These are phyloP conservation scores for Fusarium stilboides DNA, from an alignment of 2,329 filamentous ascomycete species.

Conservation along the genomic window DNA sequence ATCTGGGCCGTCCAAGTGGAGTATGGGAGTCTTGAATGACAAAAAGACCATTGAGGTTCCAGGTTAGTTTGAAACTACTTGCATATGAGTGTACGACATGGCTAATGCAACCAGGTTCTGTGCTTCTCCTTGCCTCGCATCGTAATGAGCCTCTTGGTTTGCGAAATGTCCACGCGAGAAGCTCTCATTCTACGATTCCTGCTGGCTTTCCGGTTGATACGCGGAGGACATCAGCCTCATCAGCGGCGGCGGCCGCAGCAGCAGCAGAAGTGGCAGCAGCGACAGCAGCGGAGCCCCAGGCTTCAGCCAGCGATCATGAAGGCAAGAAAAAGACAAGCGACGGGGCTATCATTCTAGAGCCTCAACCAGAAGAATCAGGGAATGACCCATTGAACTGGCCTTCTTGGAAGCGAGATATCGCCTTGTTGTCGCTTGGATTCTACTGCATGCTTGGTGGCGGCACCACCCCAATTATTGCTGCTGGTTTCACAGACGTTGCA, in stretches of 20 bases:
- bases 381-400: slow-evolving; percentile 98
- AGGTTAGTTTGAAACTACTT: slow-evolving; percentile 65
- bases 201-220: slow-evolving; percentile 59
- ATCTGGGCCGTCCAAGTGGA: slow-evolving; percentile 63
- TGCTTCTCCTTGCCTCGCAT: slow-evolving; percentile 69
- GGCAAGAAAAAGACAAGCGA: slow-evolving; percentile 84
- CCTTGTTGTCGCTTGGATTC: slow-evolving; percentile 86
- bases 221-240: slow-evolving; percentile 51
- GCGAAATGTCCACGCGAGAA: slow-evolving; percentile 69
- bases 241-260: slow-evolving; percentile 14
- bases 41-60: slow-evolving; percentile 87
- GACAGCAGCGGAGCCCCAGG: slow-evolving; percentile 16
- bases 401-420: slow-evolving; percentile 82
- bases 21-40: slow-evolving; percentile 88
- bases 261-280: slow-evolving; percentile 1
- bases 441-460: slow-evolving; percentile 96
- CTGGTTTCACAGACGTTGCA: slow-evolving; percentile 88
- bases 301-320: slow-evolving; percentile 46
- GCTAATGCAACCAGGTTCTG: slow-evolving; percentile 63
- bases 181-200: slow-evolving; percentile 71
- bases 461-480: slow-evolving; percentile 90
- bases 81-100: neutral
- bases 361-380: slow-evolving; percentile 89
- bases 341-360: slow-evolving; percentile 88
- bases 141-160: slow-evolving; percentile 73